A percentile compares a stretch with the other conserved stretches of the same genome.
phyloP scores from a whole-genome alignment of 2,329 filamentous ascomycete species.

The Aspergillus brasiliensis region DNA sequence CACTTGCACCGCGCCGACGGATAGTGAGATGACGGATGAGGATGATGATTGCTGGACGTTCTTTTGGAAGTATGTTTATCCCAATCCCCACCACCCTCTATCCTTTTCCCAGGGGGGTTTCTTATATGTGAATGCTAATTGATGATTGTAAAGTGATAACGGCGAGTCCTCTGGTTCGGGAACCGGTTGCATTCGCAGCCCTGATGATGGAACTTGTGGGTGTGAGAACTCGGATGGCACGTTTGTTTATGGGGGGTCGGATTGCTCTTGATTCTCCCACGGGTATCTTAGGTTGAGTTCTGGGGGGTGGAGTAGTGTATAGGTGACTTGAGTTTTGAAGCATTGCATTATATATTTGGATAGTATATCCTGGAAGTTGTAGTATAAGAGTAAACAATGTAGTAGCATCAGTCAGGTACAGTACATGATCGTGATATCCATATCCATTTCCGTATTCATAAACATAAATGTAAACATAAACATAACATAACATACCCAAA shows the following conservation, averaged over 20 bases:
- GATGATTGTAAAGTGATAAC: constrained; percentile 7
- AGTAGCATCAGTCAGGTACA: too few species aligned
- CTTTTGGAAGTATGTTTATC: constrained; percentile 33
- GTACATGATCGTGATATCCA: too few species aligned
- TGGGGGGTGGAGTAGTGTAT: too few species aligned
- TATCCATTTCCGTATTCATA: too few species aligned
- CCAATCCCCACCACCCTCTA: too few species aligned
- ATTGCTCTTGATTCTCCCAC: constrained; percentile 18
- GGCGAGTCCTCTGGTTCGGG: constrained; percentile 25
- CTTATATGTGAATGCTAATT: too few species aligned
- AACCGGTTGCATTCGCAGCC: constrained; percentile 43
- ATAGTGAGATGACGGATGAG: constrained; percentile 29
- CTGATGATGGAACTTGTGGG: constrained; percentile 42
- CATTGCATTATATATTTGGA: too few species aligned
- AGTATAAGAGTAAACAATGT: too few species aligned
- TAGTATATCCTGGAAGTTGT: too few species aligned
- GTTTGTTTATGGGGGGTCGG: constrained; percentile 35
- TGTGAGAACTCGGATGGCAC: constrained; percentile 46
- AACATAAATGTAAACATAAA: background rate
- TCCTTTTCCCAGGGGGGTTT: too few species aligned
- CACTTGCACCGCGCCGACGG: constrained; percentile 40
- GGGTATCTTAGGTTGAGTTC: background rate
- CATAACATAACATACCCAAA: background rate
- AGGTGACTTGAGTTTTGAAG: too few species aligned
- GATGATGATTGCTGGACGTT: constrained; percentile 48